phyloP scores from a whole-genome alignment of 2,329 filamentous ascomycete genomes.

The Pestalotiopsis sp. region DNA sequence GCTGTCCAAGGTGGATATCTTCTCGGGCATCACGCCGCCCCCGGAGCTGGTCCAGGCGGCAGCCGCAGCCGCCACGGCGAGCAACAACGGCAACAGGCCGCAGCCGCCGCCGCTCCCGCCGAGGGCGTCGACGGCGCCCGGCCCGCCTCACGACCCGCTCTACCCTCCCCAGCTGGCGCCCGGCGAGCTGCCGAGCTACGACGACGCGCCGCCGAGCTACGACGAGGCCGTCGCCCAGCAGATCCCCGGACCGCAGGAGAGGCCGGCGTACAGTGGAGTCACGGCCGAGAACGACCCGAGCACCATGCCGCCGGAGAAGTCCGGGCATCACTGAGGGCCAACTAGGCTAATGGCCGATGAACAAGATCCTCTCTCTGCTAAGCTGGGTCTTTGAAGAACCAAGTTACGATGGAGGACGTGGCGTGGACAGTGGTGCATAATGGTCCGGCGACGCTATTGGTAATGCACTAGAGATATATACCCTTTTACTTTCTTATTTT shows the following conservation, averaged over 20 bases:
- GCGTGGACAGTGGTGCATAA: not conserved
- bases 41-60: constrained; percentile 66
- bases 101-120: constrained; percentile 38
- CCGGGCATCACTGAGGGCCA: constrained; percentile 16
- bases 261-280: constrained; percentile 70
- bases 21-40: constrained; percentile 85
- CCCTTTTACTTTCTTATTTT: not conserved
- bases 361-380: not conserved
- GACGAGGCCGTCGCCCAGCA: constrained; percentile 88
- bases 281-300: constrained; percentile 64
- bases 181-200: constrained; percentile 48
- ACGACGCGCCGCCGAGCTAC: constrained; percentile 92
- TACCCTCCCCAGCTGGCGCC: constrained; percentile 62
- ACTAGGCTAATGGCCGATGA: not conserved
- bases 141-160: constrained; percentile 46
- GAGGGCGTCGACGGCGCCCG: constrained; percentile 30
- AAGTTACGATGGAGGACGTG: not conserved
- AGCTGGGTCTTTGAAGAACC: not conserved
- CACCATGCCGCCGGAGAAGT: constrained; percentile 37
- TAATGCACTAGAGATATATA: not conserved
- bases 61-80: constrained; percentile 8
- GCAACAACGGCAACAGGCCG: constrained; percentile 15
- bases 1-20: constrained; percentile 76
- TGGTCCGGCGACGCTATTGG: not conserved
- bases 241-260: constrained; percentile 63